phyloP scores from a whole-genome alignment of 345 rosid genomes.

The Gossypium bickii region DNA sequence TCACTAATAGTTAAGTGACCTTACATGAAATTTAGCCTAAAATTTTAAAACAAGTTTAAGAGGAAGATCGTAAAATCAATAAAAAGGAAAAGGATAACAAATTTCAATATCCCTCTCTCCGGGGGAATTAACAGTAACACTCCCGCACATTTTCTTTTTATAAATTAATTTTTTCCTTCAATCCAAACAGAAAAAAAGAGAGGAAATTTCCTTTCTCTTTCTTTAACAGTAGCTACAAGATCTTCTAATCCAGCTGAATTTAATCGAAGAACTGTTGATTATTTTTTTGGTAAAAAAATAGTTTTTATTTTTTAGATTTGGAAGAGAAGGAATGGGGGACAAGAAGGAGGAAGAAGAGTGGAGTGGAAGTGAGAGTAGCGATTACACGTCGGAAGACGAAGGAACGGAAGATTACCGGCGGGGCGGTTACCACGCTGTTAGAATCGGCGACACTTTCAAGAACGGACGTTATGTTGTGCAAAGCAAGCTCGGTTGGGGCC shows the following conservation, averaged over 20 bases:
- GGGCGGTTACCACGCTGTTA: slow-evolving; percentile 69
- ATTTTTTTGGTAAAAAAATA: not conserved
- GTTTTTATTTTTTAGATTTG: slow-evolving; percentile 1
- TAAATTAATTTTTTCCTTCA: not conserved
- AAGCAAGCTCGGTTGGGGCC: slow-evolving; percentile 78
- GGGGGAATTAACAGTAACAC: not conserved
- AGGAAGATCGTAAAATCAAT: not conserved
- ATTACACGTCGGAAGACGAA: slow-evolving; percentile 70
- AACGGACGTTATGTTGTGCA: slow-evolving; percentile 61
- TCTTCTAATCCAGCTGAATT: not conserved
- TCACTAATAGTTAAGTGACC: too few species aligned
- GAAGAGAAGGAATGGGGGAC: slow-evolving; percentile 30
- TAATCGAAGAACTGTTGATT: not conserved
- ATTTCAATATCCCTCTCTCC: not conserved
- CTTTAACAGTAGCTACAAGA: not conserved
- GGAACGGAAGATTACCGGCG: slow-evolving; percentile 70
- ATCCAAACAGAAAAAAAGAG: not conserved
- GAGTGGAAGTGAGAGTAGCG: slow-evolving; percentile 48
- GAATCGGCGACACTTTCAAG: slow-evolving; percentile 59
- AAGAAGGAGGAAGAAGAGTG: slow-evolving; percentile 31
- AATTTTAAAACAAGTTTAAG: not conserved
- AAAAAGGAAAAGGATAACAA: not conserved
- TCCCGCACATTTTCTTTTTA: not conserved
- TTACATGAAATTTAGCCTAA: too few species aligned
- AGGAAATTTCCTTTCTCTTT: not conserved